Percentiles rank a stretch among this genome's conserved stretches.
These are phyloP conservation scores for Eucalyptus viminalis DNA, from an alignment of 345 rosid species.

Conservation along the genomic window DNA sequence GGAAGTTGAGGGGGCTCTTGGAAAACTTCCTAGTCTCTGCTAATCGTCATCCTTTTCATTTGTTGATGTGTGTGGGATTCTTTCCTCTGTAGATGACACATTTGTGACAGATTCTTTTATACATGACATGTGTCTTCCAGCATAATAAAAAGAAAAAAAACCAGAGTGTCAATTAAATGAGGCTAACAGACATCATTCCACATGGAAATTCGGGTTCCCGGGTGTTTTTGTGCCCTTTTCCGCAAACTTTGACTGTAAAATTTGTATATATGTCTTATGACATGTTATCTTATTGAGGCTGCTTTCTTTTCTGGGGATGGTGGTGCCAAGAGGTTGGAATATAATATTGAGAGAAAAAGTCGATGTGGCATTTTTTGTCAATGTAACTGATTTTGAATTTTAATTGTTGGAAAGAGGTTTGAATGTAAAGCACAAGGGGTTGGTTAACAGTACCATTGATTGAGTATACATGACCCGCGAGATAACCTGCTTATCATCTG, in stretches of 20 bases:
- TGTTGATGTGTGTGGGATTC: not conserved
- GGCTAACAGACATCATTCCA: not conserved
- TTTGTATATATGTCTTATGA: not conserved
- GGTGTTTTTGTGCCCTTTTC: not conserved
- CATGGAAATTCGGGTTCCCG: not conserved
- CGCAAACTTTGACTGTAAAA: not conserved
- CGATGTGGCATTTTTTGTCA: not conserved
- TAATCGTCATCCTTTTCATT: not conserved
- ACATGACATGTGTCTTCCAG: not conserved
- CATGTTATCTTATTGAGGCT: not conserved
- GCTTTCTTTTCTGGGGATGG: not conserved
- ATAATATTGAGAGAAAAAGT: not conserved
- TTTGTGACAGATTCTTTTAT: not conserved
- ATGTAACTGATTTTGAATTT: not conserved
- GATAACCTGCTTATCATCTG: not conserved
- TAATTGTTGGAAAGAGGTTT: not conserved
- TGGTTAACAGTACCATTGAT: not conserved
- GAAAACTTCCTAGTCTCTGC: not conserved
- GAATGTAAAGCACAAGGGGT: not conserved
- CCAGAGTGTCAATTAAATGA: not conserved
- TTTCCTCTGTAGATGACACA: not conserved
- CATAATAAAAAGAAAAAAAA: not conserved
- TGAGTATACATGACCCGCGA: not conserved
- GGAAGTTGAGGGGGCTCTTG: not conserved
- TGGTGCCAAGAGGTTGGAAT: not conserved